phyloP scores from a whole-genome alignment of 1,284 basidiomycete genomes.

The Mixia osmundae region DNA sequence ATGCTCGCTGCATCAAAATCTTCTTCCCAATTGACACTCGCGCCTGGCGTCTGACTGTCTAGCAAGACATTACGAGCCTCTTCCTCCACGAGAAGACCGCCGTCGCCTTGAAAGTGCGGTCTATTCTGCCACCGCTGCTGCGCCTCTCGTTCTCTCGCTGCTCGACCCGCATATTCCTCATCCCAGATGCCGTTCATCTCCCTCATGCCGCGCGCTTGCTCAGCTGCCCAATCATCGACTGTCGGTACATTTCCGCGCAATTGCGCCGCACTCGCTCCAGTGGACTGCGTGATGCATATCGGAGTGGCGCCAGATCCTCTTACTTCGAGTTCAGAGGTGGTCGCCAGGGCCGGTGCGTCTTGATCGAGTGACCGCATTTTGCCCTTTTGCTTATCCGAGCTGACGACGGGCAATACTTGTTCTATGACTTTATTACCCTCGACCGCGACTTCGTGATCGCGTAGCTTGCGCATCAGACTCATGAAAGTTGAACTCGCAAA shows the following conservation, averaged over 20 bases:
- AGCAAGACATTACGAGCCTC: conserved; percentile 2
- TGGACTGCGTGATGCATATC: too few species aligned
- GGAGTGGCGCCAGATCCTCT: background rate
- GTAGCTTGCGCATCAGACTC: conserved; percentile 57
- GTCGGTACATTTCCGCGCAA: background rate
- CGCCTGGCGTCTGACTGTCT: conserved; percentile 20
- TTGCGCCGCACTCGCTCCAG: background rate
- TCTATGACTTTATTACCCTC: conserved; percentile 56
- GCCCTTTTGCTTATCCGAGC: background rate
- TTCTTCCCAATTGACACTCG: conserved; percentile 22
- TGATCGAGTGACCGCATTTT: background rate
- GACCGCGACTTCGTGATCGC: conserved; percentile 60
- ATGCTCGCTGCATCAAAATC: conserved; percentile 12
- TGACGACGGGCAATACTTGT: conserved; percentile 6
- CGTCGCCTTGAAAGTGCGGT: conserved; percentile 16
- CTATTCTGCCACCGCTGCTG: background rate
- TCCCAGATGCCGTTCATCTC: conserved; percentile 14
- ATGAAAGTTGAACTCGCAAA: conserved; percentile 74
- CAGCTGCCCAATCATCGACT: background rate
- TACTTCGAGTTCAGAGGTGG: background rate
- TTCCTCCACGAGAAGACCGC: conserved; percentile 11
- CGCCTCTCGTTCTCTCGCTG: conserved; percentile 1
- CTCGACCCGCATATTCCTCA: conserved; percentile 10
- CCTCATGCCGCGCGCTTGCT: conserved; percentile 4
- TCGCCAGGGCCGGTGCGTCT: background rate